phyloP scores from a whole-genome alignment of 495 filamentous ascomycete species.

The Talaromyces nanjingensis region DNA sequence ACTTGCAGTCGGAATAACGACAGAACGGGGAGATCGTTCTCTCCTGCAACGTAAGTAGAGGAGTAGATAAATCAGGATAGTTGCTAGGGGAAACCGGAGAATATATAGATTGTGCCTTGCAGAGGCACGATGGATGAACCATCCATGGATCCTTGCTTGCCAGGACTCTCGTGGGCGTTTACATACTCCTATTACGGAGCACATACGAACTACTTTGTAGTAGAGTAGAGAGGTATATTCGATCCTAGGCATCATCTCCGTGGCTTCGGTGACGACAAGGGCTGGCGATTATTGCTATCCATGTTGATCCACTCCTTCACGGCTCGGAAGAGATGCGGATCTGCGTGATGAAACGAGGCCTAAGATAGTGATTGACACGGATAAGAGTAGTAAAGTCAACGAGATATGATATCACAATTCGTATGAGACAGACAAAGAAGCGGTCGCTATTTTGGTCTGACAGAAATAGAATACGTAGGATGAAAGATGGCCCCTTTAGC shows the following conservation, averaged over 20 bases:
- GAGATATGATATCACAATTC: not conserved
- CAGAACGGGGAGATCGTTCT: not conserved
- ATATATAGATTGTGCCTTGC: slow-evolving; percentile 6
- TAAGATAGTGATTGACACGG: not conserved
- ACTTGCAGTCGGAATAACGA: slow-evolving; percentile 5
- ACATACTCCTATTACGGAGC: not conserved
- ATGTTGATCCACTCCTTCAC: not conserved
- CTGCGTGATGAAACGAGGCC: not conserved
- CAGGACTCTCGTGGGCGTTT: not conserved
- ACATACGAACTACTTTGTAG: not conserved
- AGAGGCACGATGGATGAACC: not conserved
- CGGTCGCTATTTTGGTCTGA: not conserved
- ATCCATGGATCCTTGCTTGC: slow-evolving; percentile 7
- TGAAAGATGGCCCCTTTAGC: not conserved
- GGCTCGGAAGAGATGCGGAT: not conserved
- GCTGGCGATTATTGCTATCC: not conserved
- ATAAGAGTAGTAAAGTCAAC: not conserved
- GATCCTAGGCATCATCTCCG: not conserved
- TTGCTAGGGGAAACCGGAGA: slow-evolving; percentile 9
- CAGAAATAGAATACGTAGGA: not conserved
- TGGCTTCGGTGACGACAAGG: not conserved
- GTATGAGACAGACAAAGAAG: not conserved
- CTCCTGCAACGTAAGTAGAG: not conserved
- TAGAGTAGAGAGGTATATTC: not conserved
- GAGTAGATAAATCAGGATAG: not conserved